A percentile compares a stretch with the other conserved stretches of the same genome.
These are phyloP conservation scores for Hanseniaspora gamundiae DNA, from an alignment of 1,139 yeast genomes.

Conservation along the genomic window DNA sequence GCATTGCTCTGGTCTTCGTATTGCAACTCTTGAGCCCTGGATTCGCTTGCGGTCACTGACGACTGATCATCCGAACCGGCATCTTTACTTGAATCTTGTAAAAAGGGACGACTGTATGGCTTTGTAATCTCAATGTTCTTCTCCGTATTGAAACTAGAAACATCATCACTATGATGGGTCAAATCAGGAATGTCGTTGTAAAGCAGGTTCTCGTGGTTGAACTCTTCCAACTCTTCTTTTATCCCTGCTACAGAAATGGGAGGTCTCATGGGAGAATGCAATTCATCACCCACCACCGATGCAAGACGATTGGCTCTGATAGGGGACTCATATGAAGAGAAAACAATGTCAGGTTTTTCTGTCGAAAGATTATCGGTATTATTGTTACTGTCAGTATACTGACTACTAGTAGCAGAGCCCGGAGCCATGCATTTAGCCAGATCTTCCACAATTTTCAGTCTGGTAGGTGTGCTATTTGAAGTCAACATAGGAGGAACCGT, in stretches of 20 bases:
- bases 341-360: conserved; percentile 1
- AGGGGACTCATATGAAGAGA: conserved; percentile 5
- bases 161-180: neutral
- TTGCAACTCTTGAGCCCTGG: too few relatives aligned
- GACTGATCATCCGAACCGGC: neutral
- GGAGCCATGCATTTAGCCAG: conserved; percentile 1
- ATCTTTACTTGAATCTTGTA: too few relatives aligned
- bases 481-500: neutral
- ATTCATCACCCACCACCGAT: conserved; percentile 20
- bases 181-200: neutral
- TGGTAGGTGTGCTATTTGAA: conserved; percentile 5
- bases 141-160: neutral
- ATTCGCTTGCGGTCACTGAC: too few relatives aligned
- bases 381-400: conserved; percentile 3
- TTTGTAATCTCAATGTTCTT: neutral
- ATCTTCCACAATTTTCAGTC: conserved; percentile 1
- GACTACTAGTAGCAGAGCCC: conserved; percentile 6
- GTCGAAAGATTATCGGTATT: neutral
- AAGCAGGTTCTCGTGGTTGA: neutral
- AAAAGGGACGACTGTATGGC: neutral
- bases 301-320: conserved; percentile 18
- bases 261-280: conserved; percentile 19
- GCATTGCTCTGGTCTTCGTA: too few relatives aligned
- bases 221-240: conserved; percentile 5
- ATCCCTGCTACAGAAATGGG: conserved; percentile 6